Conservation (phyloP, 192 early-diverging fungal species). For the Umbelopsis ramanniana region DNA sequence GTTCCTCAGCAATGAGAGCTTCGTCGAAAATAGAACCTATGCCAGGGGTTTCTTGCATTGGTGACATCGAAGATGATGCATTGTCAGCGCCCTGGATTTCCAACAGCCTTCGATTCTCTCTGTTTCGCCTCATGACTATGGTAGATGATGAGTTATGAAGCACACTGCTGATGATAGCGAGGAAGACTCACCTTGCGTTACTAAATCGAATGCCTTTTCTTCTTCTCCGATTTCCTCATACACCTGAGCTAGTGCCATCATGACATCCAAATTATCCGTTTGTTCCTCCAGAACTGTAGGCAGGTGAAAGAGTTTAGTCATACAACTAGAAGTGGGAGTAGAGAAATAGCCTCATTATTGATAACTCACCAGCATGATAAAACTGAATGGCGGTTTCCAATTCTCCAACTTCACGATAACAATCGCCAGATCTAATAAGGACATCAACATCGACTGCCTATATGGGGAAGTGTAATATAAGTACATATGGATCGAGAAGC, state of each 20-base stretch:
- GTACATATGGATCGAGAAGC: neutral
- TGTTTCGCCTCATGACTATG: conserved; percentile 27
- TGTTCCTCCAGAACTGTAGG: conserved; percentile 56
- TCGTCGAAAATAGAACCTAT: conserved; percentile 35
- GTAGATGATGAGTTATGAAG: neutral
- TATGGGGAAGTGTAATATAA: neutral
- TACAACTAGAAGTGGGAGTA: neutral
- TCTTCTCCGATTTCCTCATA: conserved; percentile 74
- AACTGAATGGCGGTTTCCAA: conserved; percentile 62
- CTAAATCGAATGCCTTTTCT: conserved; percentile 52
- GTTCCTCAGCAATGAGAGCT: neutral
- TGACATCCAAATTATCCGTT: conserved; percentile 68
- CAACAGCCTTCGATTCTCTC: conserved; percentile 14
- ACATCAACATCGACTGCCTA: conserved; percentile 43
- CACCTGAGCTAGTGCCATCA: conserved; percentile 69
- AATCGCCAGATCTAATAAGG: conserved; percentile 60
- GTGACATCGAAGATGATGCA: neutral
- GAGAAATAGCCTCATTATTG: too few species aligned
- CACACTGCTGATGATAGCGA: neutral
- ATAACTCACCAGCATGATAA: conserved; percentile 54
- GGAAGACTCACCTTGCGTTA: conserved; percentile 46
- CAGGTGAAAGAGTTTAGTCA: neutral
- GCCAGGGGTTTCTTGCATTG: neutral
- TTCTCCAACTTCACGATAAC: conserved; percentile 67
- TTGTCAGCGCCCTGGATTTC: conserved; percentile 2